A percentile compares a stretch with the other conserved stretches of the same genome.
Evolutionary conservation across 805 yeast genomes (phyloP).

Genomic region (Lachancea lanzarotensis): DNA sequence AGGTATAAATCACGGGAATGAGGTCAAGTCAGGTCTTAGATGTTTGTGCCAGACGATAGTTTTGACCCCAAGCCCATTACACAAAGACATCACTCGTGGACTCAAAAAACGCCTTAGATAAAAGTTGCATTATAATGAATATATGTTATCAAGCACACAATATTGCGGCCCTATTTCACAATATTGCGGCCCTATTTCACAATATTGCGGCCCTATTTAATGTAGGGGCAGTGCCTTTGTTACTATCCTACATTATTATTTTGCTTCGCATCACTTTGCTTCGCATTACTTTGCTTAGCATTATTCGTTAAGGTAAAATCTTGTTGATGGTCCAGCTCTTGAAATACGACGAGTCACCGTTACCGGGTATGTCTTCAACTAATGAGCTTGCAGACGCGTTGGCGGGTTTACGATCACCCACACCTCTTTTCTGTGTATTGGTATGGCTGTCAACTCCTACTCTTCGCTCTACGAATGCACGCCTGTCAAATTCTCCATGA

Average conservation of each 20-base stretch:
- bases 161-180: no score
- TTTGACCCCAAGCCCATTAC: slow-evolving; percentile 19
- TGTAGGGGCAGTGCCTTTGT: no score
- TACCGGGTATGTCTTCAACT: slow-evolving; percentile 4
- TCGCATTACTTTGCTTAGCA: no score
- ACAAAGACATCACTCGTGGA: slow-evolving; percentile 5
- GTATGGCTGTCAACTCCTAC: slow-evolving; percentile 9
- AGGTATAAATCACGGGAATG: slow-evolving; percentile 16
- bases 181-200: no score
- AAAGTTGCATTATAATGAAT: not conserved
- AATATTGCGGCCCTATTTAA: no score
- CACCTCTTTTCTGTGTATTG: slow-evolving; percentile 1
- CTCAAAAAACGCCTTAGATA: not conserved
- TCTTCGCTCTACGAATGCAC: slow-evolving; percentile 25
- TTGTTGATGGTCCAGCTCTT: slow-evolving; percentile 26
- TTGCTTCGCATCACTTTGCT: no score
- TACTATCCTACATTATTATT: no score
- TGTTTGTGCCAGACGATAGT: slow-evolving; percentile 17
- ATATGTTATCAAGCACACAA: not conserved
- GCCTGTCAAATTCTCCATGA: slow-evolving; percentile 23
- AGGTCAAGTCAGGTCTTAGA: slow-evolving; percentile 11
- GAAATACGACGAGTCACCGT: slow-evolving; percentile 15
- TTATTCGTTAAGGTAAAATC: slow-evolving; percentile 10
- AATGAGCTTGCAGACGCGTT: not conserved
- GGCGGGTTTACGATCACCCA: slow-evolving; percentile 3